Conservation (phyloP, 2,329 filamentous ascomycete species). For the Coniochaeta sp. region DNA sequence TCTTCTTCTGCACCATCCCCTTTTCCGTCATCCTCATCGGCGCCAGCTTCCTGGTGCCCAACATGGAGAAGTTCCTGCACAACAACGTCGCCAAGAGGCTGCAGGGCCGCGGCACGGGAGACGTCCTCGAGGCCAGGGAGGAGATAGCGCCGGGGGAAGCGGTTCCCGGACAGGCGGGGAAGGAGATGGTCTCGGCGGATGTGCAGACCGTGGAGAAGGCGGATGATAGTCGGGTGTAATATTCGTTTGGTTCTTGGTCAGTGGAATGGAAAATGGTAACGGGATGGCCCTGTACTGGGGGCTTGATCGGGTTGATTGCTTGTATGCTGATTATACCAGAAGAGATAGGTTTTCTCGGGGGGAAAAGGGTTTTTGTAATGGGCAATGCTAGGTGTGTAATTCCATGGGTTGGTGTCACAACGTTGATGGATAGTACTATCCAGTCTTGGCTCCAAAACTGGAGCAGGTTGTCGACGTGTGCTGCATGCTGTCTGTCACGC, state of each 20-base stretch:
- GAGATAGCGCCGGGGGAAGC: background rate
- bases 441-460: too few relatives aligned
- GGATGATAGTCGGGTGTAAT: background rate
- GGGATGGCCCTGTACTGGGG: too few relatives aligned
- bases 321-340: background rate
- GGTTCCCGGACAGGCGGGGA: background rate
- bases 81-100: slow-evolving; percentile 35
- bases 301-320: too few relatives aligned
- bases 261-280: background rate
- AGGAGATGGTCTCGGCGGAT: background rate
- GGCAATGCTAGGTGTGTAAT: too few relatives aligned
- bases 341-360: background rate
- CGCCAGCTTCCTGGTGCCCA: slow-evolving; percentile 28
- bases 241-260: background rate
- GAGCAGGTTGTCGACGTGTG: too few relatives aligned
- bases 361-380: too few relatives aligned
- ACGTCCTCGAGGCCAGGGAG: background rate
- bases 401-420: too few relatives aligned
- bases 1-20: slow-evolving; percentile 32
- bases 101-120: slow-evolving; percentile 13
- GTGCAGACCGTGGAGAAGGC: background rate
- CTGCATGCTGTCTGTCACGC: too few relatives aligned
- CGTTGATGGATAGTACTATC: too few relatives aligned
- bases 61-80: slow-evolving; percentile 34
- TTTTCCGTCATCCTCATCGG: slow-evolving; percentile 30